A percentile compares a stretch with the other conserved stretches of the same genome.
Conservation (phyloP, 495 filamentous ascomycete genomes). For the Aspergillus coremiiformis region DNA sequence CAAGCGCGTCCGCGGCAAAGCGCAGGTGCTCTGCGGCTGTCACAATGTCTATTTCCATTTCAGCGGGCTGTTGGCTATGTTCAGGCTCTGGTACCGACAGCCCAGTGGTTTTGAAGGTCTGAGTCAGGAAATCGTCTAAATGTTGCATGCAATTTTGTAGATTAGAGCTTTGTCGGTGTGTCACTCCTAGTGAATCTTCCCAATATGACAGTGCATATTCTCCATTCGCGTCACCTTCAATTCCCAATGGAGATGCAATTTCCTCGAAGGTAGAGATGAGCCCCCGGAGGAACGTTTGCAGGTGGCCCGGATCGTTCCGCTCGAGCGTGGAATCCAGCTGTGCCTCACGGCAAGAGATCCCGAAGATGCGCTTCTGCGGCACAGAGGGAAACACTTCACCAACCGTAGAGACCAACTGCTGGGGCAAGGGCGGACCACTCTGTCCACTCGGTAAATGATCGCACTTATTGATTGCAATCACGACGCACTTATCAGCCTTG, state of each 20-base stretch:
- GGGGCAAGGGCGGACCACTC: constrained; percentile 9
- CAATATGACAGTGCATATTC: constrained; percentile 48
- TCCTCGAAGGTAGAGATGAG: constrained; percentile 60
- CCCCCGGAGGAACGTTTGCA: constrained; percentile 59
- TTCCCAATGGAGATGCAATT: constrained; percentile 57
- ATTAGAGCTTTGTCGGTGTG: constrained; percentile 78
- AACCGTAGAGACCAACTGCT: constrained; percentile 15
- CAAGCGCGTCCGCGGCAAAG: constrained; percentile 69
- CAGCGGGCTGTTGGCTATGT: constrained; percentile 28
- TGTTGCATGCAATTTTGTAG: constrained; percentile 62
- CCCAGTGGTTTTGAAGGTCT: constrained; percentile 15
- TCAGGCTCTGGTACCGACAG: constrained; percentile 9
- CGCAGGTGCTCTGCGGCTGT: constrained; percentile 87
- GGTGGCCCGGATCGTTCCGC: constrained; percentile 51
- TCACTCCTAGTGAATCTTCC: constrained; percentile 83
- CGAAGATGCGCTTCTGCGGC: constrained; percentile 41
- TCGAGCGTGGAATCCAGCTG: constrained; percentile 5
- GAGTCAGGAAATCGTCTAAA: constrained; percentile 59
- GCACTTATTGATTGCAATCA: constrained; percentile 78
- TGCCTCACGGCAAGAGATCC: constrained; percentile 61
- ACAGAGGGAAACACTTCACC: constrained; percentile 31
- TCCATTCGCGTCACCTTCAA: constrained; percentile 31
- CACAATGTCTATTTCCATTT: constrained; percentile 67
- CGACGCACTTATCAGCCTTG: constrained; percentile 48
- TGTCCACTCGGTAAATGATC: constrained; percentile 44